These are phyloP conservation scores for Cordyceps militaris DNA, from an alignment of 2,329 filamentous ascomycete genomes.

Conservation along the genomic window DNA sequence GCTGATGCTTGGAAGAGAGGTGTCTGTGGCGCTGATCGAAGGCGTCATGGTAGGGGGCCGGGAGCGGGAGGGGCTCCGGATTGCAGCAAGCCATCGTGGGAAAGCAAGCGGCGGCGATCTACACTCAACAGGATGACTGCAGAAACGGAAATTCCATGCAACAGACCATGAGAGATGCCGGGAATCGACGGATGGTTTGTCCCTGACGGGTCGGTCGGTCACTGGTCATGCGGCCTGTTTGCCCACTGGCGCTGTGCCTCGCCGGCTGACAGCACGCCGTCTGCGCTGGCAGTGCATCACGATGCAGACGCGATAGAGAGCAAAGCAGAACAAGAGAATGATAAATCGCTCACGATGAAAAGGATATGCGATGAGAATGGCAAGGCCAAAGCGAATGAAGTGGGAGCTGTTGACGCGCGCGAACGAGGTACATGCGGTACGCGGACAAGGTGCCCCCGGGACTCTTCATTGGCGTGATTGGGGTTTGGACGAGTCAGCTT, in stretches of 20 bases:
- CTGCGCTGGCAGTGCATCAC: neutral
- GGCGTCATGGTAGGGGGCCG: neutral
- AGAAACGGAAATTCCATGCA: neutral
- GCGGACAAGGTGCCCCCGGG: neutral
- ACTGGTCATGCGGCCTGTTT: neutral
- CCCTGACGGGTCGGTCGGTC: neutral
- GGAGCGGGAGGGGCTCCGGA: neutral
- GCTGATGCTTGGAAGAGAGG: neutral
- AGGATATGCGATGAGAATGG: neutral
- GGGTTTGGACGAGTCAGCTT: neutral
- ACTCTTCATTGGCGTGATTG: neutral
- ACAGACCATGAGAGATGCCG: neutral
- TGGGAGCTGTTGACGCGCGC: conserved; percentile 2
- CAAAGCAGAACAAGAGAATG: neutral
- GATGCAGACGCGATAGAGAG: neutral
- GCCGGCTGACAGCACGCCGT: neutral
- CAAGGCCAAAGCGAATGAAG: conserved; percentile 1
- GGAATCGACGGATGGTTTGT: neutral
- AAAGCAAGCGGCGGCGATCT: neutral
- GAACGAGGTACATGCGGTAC: neutral
- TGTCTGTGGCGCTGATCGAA: conserved; percentile 6
- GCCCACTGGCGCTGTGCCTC: neutral
- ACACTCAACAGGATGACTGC: neutral
- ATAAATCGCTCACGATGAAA: neutral
- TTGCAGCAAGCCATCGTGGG: conserved; percentile 1